A percentile compares a stretch with the other conserved stretches of the same genome.
These are phyloP conservation scores for Mycosphaerelloides madeirae DNA, from an alignment of 2,329 filamentous ascomycete genomes.

Conservation along the genomic window DNA sequence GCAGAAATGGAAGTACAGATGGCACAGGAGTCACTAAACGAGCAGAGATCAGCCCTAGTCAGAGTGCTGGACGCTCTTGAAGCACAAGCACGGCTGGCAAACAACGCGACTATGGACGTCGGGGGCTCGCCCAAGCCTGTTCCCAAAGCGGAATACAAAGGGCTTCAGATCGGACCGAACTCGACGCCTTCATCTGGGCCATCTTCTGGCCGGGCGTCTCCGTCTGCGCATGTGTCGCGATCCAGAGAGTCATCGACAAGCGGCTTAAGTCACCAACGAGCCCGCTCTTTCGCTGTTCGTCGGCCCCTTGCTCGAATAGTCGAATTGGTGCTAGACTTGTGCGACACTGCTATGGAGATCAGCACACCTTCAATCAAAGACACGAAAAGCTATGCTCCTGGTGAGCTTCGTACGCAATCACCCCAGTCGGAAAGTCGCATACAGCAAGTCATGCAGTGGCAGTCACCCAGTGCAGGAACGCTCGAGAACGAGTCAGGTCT, in stretches of 20 bases:
- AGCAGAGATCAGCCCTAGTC: conserved; percentile 91
- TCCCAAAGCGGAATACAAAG: conserved; percentile 72
- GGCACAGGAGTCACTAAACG: conserved; percentile 83
- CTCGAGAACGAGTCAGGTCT: conserved; percentile 91
- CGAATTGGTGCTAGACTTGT: conserved; percentile 88
- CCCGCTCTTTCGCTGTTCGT: conserved; percentile 84
- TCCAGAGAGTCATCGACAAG: conserved; percentile 63
- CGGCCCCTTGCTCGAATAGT: conserved; percentile 89
- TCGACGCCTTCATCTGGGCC: conserved; percentile 64
- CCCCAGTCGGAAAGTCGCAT: conserved; percentile 94
- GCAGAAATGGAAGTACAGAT: conserved; percentile 98
- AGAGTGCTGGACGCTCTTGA: conserved; percentile 91
- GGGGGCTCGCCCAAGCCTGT: conserved; percentile 26
- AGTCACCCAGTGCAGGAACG: conserved; percentile 85
- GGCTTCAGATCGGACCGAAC: conserved; percentile 68
- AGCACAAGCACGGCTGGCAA: conserved; percentile 63
- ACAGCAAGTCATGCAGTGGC: conserved; percentile 92
- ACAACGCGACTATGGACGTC: conserved; percentile 49
- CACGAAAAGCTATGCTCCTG: conserved; percentile 57
- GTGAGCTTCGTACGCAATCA: conserved; percentile 86
- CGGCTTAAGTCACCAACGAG: conserved; percentile 73
- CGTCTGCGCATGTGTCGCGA: conserved; percentile 59
- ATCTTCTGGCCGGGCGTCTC: conserved; percentile 65
- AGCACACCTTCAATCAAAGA: conserved; percentile 93
- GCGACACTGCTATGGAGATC: conserved; percentile 92